Conservation (phyloP, 345 rosid genomes). For the Rubroshorea leprosula region DNA sequence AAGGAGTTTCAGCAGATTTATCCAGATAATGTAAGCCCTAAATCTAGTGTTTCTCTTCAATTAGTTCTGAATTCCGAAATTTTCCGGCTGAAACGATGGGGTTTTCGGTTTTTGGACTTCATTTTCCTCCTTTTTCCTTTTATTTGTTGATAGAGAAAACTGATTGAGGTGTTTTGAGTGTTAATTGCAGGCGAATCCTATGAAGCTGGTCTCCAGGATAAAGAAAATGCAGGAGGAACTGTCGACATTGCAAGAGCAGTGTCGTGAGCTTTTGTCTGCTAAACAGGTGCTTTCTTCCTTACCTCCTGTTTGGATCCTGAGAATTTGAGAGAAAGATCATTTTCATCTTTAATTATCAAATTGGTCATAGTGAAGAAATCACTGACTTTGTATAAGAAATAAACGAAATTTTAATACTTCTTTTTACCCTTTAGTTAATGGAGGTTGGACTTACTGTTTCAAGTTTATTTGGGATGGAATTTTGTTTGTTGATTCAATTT, state of each 20-base stretch:
- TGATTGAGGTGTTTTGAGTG: background rate
- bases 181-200: conserved; percentile 27
- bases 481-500: conserved; percentile 12
- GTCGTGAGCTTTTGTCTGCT: conserved; percentile 74
- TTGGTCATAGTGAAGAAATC: too few species aligned
- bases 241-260: conserved; percentile 53
- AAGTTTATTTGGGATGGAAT: conserved; percentile 2
- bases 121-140: background rate
- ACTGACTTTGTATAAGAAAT: too few species aligned
- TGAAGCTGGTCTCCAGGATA: conserved; percentile 47
- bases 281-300: conserved; percentile 55
- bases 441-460: too few species aligned
- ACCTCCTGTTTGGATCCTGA: background rate
- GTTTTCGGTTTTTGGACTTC: background rate
- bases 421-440: too few species aligned
- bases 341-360: too few species aligned
- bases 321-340: background rate
- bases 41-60: background rate
- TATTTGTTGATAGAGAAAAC: too few species aligned
- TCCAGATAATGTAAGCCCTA: conserved; percentile 57
- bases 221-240: conserved; percentile 31
- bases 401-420: too few species aligned
- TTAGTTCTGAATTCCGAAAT: too few species aligned
- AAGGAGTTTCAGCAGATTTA: conserved; percentile 69
- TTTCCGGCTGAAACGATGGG: too few species aligned